Base-by-base conservation (phyloP, 164 flowering plant genomes). In the Liriodendron chinense region DNA sequence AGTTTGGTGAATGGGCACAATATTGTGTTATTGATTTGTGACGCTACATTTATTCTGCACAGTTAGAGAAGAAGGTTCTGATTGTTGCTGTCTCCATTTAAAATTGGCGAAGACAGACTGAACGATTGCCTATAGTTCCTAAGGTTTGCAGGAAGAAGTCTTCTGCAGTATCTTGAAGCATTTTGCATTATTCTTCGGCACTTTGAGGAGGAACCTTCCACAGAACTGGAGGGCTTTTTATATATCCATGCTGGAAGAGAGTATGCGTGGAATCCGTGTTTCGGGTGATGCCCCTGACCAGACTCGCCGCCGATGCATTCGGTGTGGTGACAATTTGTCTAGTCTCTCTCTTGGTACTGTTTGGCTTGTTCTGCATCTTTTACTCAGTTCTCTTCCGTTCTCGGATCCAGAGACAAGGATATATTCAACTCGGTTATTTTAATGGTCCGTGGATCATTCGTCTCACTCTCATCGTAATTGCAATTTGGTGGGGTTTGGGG, bases 261-360 rank as follows among this genome's bases (percentile, higher is more conserved):
- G 99, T 93, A 96, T 96, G 99, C 93, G 94, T 91, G 95, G 94
- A 88, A 87, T 87, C 84, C 79, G 90, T 89, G 80, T 69, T 86
- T 93, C 85, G 95, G 95, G 97, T 96, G 87, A 77, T 96, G 99
- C 98, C 94, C 98, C 94, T 88, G 93, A 89, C 90, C 87, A 94
- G 92, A 82, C 80, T 81, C 72, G 82, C 83, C 85, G 90, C 92
- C 94, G 99, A 94, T 87, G 94, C 94, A 82, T 84, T 96, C 87
- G 97, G 98, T 90, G 97, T 91, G 91, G 93, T 89, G 86, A 96
- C 99, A 77, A 88, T 94, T 80, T 87, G 84, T 77, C 88, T 96
- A 77, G 98, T 92, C 69, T 82, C 84, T 71, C 74, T 90, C 18
- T 84, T 92, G 82, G 81, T 83, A 66, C 84, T 91, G 69, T 75